phyloP scores from a whole-genome alignment of 2,329 filamentous ascomycete species.

The Diaporthe sp. region DNA sequence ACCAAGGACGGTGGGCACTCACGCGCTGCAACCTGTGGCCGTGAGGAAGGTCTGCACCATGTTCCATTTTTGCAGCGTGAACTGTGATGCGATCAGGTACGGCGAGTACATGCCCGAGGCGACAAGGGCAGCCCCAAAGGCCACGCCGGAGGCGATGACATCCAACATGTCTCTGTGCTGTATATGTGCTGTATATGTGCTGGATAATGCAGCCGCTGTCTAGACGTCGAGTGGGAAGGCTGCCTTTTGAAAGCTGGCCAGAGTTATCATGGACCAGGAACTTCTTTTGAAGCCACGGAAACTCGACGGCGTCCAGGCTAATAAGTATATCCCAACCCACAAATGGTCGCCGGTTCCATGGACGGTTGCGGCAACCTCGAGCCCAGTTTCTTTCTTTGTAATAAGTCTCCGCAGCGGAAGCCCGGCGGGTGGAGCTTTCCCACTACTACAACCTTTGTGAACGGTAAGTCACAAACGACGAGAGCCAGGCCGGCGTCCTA shows the following conservation, averaged over 20 bases:
- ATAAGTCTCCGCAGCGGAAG: not conserved
- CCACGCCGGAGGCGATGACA: slow-evolving; percentile 59
- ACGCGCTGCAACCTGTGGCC: slow-evolving; percentile 72
- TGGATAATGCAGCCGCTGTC: not conserved
- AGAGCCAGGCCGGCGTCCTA: too few relatives aligned
- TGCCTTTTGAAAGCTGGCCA: not conserved
- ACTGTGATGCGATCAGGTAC: slow-evolving; percentile 68
- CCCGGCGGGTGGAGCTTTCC: not conserved
- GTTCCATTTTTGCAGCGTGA: slow-evolving; percentile 70
- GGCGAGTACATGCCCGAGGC: slow-evolving; percentile 71
- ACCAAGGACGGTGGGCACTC: slow-evolving; percentile 44
- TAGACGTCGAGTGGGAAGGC: not conserved
- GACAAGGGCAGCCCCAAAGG: slow-evolving; percentile 71
- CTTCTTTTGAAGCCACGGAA: not conserved
- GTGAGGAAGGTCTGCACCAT: slow-evolving; percentile 74
- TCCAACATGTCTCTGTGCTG: slow-evolving; percentile 37
- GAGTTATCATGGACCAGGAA: not conserved
- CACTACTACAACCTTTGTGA: not conserved
- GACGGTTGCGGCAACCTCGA: not conserved
- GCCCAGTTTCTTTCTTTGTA: not conserved
- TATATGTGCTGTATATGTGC: not conserved
- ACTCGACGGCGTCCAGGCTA: not conserved
- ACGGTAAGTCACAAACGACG: too few relatives aligned
- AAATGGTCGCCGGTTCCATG: not conserved
- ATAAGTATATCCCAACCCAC: not conserved